Conservation (phyloP, 129 eudicot species). For the Heracleum sosnowskyi region DNA sequence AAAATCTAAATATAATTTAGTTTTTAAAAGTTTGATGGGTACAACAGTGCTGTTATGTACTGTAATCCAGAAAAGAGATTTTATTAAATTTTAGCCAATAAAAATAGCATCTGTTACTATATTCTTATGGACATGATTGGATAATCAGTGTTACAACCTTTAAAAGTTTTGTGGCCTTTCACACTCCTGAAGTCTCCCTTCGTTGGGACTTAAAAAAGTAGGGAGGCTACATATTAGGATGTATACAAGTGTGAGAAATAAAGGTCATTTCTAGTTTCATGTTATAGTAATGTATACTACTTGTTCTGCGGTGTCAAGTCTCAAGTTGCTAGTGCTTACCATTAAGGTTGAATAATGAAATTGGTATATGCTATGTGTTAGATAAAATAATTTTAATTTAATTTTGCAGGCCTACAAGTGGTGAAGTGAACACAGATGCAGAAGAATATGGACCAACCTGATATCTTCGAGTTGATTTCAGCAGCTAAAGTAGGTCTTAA, state of each 20-base stretch:
- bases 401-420: constrained; percentile 60
- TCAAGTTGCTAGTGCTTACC: not conserved
- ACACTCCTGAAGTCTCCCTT: too few species aligned
- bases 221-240: too few species aligned
- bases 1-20: too few species aligned
- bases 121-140: not conserved
- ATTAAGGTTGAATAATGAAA: not conserved
- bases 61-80: not conserved
- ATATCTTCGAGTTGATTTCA: not conserved
- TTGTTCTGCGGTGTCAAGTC: not conserved
- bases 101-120: not conserved
- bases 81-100: not conserved
- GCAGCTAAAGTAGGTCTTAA: not conserved
- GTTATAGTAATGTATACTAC: not conserved
- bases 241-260: too few species aligned
- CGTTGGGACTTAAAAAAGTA: too few species aligned
- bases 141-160: not conserved
- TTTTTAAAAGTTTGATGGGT: not conserved
- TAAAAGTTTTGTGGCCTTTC: too few species aligned
- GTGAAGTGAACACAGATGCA: constrained; percentile 26
- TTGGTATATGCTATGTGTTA: not conserved
- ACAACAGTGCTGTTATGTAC: not conserved
- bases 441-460: constrained; percentile 16
- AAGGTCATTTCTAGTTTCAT: not conserved
- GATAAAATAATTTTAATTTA: not conserved